A percentile compares a stretch with the other conserved stretches of the same genome.
Conservation (phyloP, 805 yeast species). For the Saccharomyces cerevisiae region DNA sequence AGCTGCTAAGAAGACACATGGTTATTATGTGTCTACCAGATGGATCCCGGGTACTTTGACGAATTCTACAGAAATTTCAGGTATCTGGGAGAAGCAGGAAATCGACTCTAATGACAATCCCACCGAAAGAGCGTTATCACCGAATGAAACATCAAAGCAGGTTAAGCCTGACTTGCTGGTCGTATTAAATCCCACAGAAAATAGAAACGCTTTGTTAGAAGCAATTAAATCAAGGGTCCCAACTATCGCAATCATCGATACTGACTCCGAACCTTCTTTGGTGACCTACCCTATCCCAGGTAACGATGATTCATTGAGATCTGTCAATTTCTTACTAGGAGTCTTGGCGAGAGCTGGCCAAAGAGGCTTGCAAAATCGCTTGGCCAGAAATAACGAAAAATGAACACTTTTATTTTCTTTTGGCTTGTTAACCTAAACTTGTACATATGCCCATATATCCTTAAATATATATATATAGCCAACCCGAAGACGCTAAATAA, state of each 20-base stretch:
- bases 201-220: slow-evolving; percentile 70
- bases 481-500: background rate
- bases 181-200: slow-evolving; percentile 79
- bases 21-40: slow-evolving; percentile 71
- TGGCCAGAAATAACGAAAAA: slow-evolving; percentile 25
- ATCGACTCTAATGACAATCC: slow-evolving; percentile 65
- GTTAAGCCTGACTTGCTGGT: slow-evolving; percentile 87
- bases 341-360: slow-evolving; percentile 80
- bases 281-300: slow-evolving; percentile 95
- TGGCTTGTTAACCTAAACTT: background rate
- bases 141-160: slow-evolving; percentile 42
- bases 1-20: slow-evolving; percentile 71
- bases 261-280: slow-evolving; percentile 82
- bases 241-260: slow-evolving; percentile 87
- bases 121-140: slow-evolving; percentile 50
- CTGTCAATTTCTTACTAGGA: slow-evolving; percentile 73
- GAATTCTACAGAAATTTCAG: slow-evolving; percentile 61
- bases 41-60: slow-evolving; percentile 97
- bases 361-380: slow-evolving; percentile 58
- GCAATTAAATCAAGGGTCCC: slow-evolving; percentile 80
- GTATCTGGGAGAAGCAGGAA: slow-evolving; percentile 58
- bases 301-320: slow-evolving; percentile 83
- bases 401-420: background rate
- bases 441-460: background rate
- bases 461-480: background rate